Evolutionary conservation across 805 yeast genomes (phyloP).

Genomic region (Teunomyces kruisii): DNA sequence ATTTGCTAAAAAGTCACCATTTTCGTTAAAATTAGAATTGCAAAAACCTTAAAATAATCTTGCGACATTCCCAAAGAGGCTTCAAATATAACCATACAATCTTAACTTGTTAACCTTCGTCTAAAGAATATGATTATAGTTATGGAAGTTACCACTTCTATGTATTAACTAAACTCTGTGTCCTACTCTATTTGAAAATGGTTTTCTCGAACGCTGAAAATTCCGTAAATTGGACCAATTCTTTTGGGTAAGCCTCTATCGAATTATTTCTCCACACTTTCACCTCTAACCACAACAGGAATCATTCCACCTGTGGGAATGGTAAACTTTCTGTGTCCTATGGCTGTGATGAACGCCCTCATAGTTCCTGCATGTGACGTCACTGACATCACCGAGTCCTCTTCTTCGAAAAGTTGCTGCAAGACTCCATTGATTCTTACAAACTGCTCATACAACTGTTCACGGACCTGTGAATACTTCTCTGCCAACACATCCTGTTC

Average conservation of each 20-base stretch:
- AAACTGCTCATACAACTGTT: slow-evolving; percentile 19
- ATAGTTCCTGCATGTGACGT: slow-evolving; percentile 31
- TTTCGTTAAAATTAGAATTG: too few relatives aligned
- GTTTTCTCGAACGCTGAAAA: too few relatives aligned
- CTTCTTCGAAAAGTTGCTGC: slow-evolving; percentile 19
- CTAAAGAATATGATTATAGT: too few relatives aligned
- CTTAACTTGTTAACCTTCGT: too few relatives aligned
- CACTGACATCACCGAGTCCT: slow-evolving; percentile 16
- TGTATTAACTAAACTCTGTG: too few relatives aligned
- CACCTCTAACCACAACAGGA: slow-evolving; percentile 25
- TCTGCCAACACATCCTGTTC: slow-evolving; percentile 19
- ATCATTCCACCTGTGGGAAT: slow-evolving; percentile 31
- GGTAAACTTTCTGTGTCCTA: slow-evolving; percentile 30
- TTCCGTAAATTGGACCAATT: too few relatives aligned
- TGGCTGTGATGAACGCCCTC: slow-evolving; percentile 22
- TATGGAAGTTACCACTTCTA: too few relatives aligned
- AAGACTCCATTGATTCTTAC: slow-evolving; percentile 20
- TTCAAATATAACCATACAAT: too few relatives aligned
- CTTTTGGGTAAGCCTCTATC: background rate
- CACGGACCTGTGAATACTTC: slow-evolving; percentile 10
- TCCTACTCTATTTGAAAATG: too few relatives aligned
- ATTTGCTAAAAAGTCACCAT: too few relatives aligned
- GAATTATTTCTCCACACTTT: slow-evolving; percentile 1
- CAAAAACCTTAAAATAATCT: too few relatives aligned
- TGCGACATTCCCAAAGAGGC: too few relatives aligned